Conservation (phyloP, 2,329 filamentous ascomycete species). For the Orbilia javanica region DNA sequence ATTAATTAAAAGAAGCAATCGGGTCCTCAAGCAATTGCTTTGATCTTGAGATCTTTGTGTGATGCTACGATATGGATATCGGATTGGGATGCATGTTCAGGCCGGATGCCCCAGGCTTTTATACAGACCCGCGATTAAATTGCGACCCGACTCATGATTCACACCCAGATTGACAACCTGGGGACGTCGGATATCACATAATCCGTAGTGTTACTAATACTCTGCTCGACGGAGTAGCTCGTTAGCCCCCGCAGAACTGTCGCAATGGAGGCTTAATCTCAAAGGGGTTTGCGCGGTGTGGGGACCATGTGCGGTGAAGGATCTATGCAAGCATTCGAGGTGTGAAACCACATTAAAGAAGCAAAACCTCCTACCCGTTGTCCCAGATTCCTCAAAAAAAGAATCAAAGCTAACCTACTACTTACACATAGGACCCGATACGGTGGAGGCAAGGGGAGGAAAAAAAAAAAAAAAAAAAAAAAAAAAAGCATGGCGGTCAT, state of each 20-base stretch:
- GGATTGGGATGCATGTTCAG: slow-evolving; percentile 2
- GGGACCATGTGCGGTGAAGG: slow-evolving; percentile 43
- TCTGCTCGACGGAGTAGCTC: slow-evolving; percentile 1
- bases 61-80: slow-evolving; percentile 5
- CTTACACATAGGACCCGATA: slow-evolving; percentile 51
- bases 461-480: slow-evolving; percentile 3
- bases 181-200: slow-evolving; percentile 42
- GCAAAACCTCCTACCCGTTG: slow-evolving; percentile 20
- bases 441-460: slow-evolving; percentile 32
- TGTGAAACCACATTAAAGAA: slow-evolving; percentile 25
- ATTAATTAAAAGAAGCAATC: slow-evolving; percentile 4
- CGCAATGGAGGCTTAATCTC: slow-evolving; percentile 37
- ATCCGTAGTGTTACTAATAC: slow-evolving; percentile 48
- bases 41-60: slow-evolving; percentile 16
- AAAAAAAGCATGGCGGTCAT: slow-evolving; percentile 33
- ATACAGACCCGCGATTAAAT: slow-evolving; percentile 39
- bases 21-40: background rate
- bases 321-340: slow-evolving; percentile 29
- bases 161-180: slow-evolving; percentile 13
- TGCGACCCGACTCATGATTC: slow-evolving; percentile 38
- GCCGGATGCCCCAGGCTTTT: slow-evolving; percentile 41
- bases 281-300: slow-evolving; percentile 24
- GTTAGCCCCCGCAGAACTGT: slow-evolving; percentile 36
- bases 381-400: slow-evolving; percentile 44
- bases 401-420: slow-evolving; percentile 2